A percentile compares a stretch with the other conserved stretches of the same genome.
Conservation (phyloP, 345 rosid species). For the Lumnitzera racemosa region DNA sequence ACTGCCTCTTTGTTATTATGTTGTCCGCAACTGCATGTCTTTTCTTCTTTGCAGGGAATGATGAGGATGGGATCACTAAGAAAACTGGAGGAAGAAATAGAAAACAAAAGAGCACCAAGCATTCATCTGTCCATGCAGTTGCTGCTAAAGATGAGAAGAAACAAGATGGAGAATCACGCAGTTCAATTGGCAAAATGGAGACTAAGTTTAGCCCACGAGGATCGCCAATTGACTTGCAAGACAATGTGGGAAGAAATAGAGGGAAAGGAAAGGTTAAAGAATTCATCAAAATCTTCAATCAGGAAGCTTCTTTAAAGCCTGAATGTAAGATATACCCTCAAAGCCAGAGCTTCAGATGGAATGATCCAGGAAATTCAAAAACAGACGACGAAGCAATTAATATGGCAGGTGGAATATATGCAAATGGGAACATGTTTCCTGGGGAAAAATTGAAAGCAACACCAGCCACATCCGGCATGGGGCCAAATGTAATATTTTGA, state of each 20-base stretch:
- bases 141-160: slow-evolving; percentile 27
- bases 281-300: slow-evolving; percentile 69
- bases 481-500: no score
- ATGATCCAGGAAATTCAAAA: slow-evolving; percentile 19
- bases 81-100: slow-evolving; percentile 26
- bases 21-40: slow-evolving; percentile 1
- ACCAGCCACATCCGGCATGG: slow-evolving; percentile 5
- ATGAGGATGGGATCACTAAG: slow-evolving; percentile 5
- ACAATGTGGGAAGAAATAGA: slow-evolving; percentile 27
- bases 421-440: slow-evolving; percentile 14
- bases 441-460: neutral
- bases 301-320: slow-evolving; percentile 36
- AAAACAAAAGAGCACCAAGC: slow-evolving; percentile 22
- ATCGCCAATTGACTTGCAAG: slow-evolving; percentile 18
- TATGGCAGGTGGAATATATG: slow-evolving; percentile 14
- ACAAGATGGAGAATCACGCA: slow-evolving; percentile 19
- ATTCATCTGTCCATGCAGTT: slow-evolving; percentile 19
- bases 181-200: slow-evolving; percentile 16
- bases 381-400: slow-evolving; percentile 17
- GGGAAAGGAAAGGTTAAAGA: slow-evolving; percentile 64
- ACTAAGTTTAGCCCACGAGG: slow-evolving; percentile 24
- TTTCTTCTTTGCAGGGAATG: slow-evolving; percentile 33
- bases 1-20: slow-evolving; percentile 1
- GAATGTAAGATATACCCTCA: slow-evolving; percentile 19
- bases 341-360: slow-evolving; percentile 33